These are phyloP conservation scores for Cinnamomum micranthum DNA, from an alignment of 164 flowering plant species.

Conservation along the genomic window DNA sequence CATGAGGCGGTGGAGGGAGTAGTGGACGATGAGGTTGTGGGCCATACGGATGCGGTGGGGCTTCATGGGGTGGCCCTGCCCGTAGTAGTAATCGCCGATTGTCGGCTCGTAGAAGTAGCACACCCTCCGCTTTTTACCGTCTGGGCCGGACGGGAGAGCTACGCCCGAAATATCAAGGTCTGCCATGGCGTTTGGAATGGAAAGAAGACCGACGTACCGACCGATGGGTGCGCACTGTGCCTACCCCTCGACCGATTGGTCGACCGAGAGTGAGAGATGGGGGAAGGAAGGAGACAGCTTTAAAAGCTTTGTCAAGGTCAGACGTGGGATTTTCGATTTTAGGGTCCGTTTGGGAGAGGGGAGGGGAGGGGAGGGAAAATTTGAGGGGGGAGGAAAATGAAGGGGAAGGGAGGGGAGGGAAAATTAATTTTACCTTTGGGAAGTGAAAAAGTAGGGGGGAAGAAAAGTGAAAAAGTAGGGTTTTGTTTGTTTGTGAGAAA, in stretches of 20 bases:
- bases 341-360: no score
- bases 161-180: constrained; percentile 20
- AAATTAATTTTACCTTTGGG: no score
- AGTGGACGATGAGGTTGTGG: constrained; percentile 49
- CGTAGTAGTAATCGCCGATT: constrained; percentile 63
- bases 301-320: no score
- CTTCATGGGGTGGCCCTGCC: constrained; percentile 72
- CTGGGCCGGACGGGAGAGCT: constrained; percentile 43
- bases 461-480: no score
- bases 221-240: not conserved
- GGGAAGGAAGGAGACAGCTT: no score
- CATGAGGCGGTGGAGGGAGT: constrained; percentile 51
- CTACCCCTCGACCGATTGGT: not conserved
- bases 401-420: no score
- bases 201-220: not conserved
- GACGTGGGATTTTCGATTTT: no score
- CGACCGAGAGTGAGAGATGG: no score
- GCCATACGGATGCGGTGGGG: constrained; percentile 68
- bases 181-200: not conserved
- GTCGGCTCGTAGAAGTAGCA: constrained; percentile 60
- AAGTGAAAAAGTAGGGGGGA: no score
- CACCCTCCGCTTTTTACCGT: constrained; percentile 46
- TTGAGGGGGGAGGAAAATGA: no score
- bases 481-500: no score
- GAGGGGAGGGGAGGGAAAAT: no score